Percentiles rank a stretch among this genome's conserved stretches.
phyloP scores from a whole-genome alignment of 2,329 filamentous ascomycete species.

The Fusarium decemcellulare region DNA sequence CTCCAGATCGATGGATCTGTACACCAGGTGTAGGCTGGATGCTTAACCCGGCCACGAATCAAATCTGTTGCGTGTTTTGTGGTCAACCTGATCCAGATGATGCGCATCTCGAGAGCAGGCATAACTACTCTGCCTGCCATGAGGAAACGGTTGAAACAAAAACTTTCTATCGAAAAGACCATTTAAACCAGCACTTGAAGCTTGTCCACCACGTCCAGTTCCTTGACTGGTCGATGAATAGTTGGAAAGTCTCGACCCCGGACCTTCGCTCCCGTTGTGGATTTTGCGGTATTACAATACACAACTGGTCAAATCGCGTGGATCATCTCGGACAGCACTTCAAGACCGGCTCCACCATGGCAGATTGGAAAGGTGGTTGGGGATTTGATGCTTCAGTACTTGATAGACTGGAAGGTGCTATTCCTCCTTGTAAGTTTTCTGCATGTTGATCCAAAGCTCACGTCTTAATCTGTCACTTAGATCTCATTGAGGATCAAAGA shows the following conservation, averaged over 20 bases:
- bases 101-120: not conserved
- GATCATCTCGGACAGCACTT: not conserved
- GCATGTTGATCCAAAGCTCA: too few species aligned
- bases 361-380: not conserved
- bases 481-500: not conserved
- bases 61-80: not conserved
- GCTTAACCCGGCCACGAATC: not conserved
- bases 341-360: not conserved
- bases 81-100: not conserved
- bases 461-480: not conserved
- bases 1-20: not conserved
- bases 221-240: not conserved
- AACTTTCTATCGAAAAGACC: not conserved
- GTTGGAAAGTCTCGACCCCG: not conserved
- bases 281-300: not conserved
- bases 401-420: not conserved
- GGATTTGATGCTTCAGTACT: not conserved
- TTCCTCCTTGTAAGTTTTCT: not conserved
- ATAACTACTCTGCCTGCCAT: not conserved
- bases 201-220: not conserved
- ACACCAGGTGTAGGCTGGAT: not conserved
- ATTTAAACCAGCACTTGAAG: constrained; percentile 1
- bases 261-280: not conserved
- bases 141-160: not conserved
- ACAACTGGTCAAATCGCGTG: not conserved